Base-by-base conservation (phyloP, 1,139 yeast species). In the Yamadazyma spencermartinsiae region DNA sequence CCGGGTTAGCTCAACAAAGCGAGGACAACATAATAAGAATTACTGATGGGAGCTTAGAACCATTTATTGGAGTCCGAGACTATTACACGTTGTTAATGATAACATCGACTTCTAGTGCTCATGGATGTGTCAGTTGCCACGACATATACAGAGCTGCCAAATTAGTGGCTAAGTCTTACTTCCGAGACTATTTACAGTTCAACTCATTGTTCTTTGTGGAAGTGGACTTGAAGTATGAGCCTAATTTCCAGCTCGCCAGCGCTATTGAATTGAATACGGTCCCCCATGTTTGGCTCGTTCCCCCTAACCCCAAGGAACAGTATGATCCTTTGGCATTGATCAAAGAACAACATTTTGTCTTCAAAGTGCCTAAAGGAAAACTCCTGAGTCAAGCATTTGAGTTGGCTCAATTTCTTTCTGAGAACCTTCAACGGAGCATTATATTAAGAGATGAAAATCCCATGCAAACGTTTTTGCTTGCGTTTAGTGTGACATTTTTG, bases 251-350 rank as follows among this genome's bases (percentile, higher is more conserved):
- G 4, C 40, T 69, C 10, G 74, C 78, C 43, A 55, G 61, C 19
- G 57, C 60, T 16, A 50, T 81, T 36, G 57, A 63, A 3, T 52
- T 83, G 39, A 58, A 57, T 4, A 61, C 77, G 3, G 76, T 82
- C 2, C 92, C 94, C 1, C 81, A 79, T 44, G 48, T 82, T 9
- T 79, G 88, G 79, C 62, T 83, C 3, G 70, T 78, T 3, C 87
- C 87, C 2, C 86, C 86, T 3, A 60, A 62, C 33, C 27, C 39
- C 27, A 41, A 40, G 15, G 55, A 55, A 16, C 48, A 45, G 9
- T 48, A 42, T 29, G 63, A 61, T 14, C 57, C 58, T 26, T 55
- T 46, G 34, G 54, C 55, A 15, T 38, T 69, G 11, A 49, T 68
- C 11, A 52, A 48, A 23, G 68, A 62, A 38, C 55, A 60, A 5